Conservation (phyloP, 2,329 filamentous ascomycete species). For the Sarocladium kiliense region DNA sequence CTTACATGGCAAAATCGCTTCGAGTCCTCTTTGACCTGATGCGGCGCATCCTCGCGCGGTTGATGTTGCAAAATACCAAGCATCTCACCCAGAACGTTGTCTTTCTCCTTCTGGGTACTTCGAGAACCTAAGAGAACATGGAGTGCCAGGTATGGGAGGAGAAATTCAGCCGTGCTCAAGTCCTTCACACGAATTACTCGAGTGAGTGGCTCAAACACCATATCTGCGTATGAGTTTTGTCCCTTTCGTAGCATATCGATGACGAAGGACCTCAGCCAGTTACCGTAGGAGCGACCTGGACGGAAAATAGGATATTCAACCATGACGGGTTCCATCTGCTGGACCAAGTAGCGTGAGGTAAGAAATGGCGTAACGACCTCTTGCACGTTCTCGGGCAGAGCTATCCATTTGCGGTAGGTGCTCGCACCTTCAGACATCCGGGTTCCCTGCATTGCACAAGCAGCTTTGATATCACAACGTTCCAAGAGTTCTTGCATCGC, state of each 20-base stretch:
- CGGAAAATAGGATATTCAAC: conserved; percentile 76
- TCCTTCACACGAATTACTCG: conserved; percentile 84
- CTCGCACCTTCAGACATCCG: conserved; percentile 44
- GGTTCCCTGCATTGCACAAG: conserved; percentile 36
- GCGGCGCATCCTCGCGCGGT: conserved; percentile 42
- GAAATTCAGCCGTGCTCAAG: conserved; percentile 76
- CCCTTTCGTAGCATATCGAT: conserved; percentile 77
- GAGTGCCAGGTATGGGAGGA: conserved; percentile 81
- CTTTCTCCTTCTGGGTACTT: conserved; percentile 53
- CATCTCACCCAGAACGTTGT: conserved; percentile 68
- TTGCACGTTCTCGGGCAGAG: conserved; percentile 69
- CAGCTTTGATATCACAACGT: conserved; percentile 66
- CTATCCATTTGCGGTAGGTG: conserved; percentile 69
- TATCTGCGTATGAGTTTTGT: conserved; percentile 66
- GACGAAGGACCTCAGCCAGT: conserved; percentile 78
- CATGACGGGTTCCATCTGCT: conserved; percentile 49
- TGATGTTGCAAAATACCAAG: conserved; percentile 65
- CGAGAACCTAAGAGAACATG: conserved; percentile 74
- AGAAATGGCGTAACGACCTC: conserved; percentile 86
- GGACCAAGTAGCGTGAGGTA: conserved; percentile 74
- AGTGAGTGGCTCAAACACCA: conserved; percentile 76
- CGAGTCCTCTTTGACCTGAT: conserved; percentile 66
- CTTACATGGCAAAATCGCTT: conserved; percentile 83
- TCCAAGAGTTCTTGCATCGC: conserved; percentile 89
- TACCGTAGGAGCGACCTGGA: conserved; percentile 61